Evolutionary conservation across 2,329 filamentous ascomycete genomes (phyloP).

Genomic region (Penicillium paneum): DNA sequence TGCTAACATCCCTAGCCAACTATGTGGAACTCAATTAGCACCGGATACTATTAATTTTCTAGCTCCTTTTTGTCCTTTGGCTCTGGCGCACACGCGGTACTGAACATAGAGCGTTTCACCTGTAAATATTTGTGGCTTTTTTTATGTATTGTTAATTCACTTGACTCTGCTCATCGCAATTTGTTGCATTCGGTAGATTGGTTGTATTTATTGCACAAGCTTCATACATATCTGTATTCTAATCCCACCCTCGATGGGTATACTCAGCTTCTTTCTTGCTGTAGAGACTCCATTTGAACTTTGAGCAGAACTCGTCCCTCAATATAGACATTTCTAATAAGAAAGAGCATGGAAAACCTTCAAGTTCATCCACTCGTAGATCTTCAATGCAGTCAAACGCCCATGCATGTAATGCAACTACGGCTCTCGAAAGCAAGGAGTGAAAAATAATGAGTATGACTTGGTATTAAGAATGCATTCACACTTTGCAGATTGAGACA

Average conservation of each 20-base stretch:
- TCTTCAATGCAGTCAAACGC: neutral
- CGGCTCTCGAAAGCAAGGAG: neutral
- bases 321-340: neutral
- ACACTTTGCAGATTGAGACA: neutral
- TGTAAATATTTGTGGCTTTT: constrained; percentile 21
- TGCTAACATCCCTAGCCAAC: constrained; percentile 30
- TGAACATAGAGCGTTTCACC: constrained; percentile 27
- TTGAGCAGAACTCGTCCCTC: neutral
- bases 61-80: constrained; percentile 1
- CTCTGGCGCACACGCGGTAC: constrained; percentile 19
- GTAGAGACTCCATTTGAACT: neutral
- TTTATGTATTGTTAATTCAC: neutral
- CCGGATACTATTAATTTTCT: constrained; percentile 1
- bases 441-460: neutral
- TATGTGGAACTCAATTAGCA: constrained; percentile 37
- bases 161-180: neutral
- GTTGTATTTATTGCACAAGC: neutral
- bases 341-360: neutral
- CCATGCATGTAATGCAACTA: neutral
- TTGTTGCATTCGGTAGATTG: neutral
- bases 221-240: neutral
- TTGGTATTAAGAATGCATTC: neutral
- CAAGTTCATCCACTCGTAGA: neutral
- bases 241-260: neutral
- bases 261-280: neutral